These are phyloP conservation scores for Linum usitatissimum DNA, from an alignment of 345 rosid genomes.

Conservation along the genomic window DNA sequence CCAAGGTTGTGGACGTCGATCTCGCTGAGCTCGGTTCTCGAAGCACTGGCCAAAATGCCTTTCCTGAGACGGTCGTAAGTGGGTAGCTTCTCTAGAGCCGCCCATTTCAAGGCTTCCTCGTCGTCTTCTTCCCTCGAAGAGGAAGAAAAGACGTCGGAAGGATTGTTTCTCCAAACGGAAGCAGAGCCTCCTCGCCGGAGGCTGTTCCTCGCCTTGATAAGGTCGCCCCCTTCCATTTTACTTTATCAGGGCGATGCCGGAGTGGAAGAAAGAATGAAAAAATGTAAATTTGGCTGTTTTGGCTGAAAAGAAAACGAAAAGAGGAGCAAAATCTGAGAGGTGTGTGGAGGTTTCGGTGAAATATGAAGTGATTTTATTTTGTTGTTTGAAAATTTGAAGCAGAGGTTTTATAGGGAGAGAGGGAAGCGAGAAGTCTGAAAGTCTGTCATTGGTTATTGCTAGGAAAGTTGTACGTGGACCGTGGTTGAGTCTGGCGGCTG, in stretches of 20 bases:
- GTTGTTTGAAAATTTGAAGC: no score
- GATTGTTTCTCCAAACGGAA: background rate
- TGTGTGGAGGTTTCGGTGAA: background rate
- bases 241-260: background rate
- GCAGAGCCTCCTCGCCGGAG: background rate
- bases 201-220: background rate
- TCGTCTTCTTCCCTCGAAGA: constrained; percentile 4
- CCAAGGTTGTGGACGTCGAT: constrained; percentile 1
- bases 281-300: background rate
- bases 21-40: background rate
- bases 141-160: background rate
- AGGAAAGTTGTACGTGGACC: background rate
- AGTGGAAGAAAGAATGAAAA: background rate
- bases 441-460: background rate
- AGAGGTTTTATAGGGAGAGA: background rate
- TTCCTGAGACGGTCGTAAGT: constrained; percentile 4
- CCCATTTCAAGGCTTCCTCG: constrained; percentile 3
- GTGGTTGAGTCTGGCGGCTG: background rate
- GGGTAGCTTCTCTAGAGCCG: constrained; percentile 1
- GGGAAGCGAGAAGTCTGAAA: background rate
- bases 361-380: background rate
- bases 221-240: background rate
- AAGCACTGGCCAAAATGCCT: background rate
- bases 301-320: background rate
- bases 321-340: background rate